A percentile compares a stretch with the other conserved stretches of the same genome.
phyloP scores from a whole-genome alignment of 805 yeast species.

The Myxozyma neotropica region DNA sequence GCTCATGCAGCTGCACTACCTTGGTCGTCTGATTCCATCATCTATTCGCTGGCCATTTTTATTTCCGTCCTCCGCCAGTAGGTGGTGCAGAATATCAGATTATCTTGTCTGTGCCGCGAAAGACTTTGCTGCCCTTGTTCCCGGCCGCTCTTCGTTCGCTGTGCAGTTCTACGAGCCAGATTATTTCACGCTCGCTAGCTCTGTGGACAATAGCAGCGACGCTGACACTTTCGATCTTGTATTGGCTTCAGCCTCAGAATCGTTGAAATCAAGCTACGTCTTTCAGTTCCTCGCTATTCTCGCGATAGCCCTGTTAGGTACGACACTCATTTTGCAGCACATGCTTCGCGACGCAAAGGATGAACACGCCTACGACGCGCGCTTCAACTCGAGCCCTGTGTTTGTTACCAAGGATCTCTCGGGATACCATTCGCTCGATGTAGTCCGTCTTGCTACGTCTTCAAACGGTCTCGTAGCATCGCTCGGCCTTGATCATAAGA shows the following conservation, averaged over 20 bases:
- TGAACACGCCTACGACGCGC: constrained; percentile 33
- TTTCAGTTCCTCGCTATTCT: constrained; percentile 6
- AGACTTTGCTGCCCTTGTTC: constrained; percentile 6
- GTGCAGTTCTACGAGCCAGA: constrained; percentile 21
- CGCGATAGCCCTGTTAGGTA: not conserved
- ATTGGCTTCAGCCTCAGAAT: not conserved
- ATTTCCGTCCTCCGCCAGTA: not conserved
- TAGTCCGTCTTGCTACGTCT: constrained; percentile 62
- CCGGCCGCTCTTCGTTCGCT: constrained; percentile 8
- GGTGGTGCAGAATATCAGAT: not conserved
- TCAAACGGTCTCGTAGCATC: constrained; percentile 63
- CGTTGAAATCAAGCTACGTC: not conserved
- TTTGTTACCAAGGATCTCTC: constrained; percentile 47
- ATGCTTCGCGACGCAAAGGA: constrained; percentile 32
- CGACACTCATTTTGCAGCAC: constrained; percentile 24
- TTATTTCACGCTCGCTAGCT: constrained; percentile 5
- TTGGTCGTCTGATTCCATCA: not conserved
- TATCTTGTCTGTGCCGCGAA: not conserved
- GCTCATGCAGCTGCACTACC: constrained; percentile 23
- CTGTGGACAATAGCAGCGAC: not conserved
- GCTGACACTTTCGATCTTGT: too few relatives aligned
- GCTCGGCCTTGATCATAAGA: constrained; percentile 71
- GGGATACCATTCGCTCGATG: constrained; percentile 64
- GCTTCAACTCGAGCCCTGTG: constrained; percentile 36
- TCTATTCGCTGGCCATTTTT: not conserved